Conservation (phyloP, 495 filamentous ascomycete genomes). For the Aspergillus asperescens region DNA sequence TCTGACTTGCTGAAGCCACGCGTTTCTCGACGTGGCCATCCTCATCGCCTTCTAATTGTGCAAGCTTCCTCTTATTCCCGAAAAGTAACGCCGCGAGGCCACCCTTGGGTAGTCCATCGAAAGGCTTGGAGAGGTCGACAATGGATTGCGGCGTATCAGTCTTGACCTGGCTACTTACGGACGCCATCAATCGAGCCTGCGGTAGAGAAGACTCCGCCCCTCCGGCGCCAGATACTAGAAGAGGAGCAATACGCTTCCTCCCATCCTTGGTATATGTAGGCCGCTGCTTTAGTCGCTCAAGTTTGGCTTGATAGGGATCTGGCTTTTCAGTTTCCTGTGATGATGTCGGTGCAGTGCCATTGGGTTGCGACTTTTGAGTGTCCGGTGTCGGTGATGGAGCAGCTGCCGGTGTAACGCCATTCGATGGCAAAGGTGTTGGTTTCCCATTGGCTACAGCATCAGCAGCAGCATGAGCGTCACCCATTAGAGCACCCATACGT, state of each 20-base stretch:
- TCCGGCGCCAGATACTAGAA: conserved; percentile 81
- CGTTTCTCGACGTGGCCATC: conserved; percentile 64
- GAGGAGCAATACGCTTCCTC: conserved; percentile 88
- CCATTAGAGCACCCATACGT: conserved; percentile 96
- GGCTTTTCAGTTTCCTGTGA: conserved; percentile 50
- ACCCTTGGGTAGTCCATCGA: conserved; percentile 86
- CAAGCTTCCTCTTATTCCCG: conserved; percentile 86
- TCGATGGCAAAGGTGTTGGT: conserved; percentile 28
- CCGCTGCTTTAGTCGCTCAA: conserved; percentile 78
- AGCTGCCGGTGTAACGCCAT: conserved; percentile 40
- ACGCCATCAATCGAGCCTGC: conserved; percentile 73
- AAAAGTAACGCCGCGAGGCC: conserved; percentile 79
- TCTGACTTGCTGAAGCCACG: conserved; percentile 47
- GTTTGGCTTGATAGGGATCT: conserved; percentile 58
- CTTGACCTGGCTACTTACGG: conserved; percentile 51
- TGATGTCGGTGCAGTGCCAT: conserved; percentile 32
- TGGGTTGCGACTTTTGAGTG: conserved; percentile 34
- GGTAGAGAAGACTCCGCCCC: conserved; percentile 82
- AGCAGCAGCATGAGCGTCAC: conserved; percentile 51
- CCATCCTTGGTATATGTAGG: conserved; percentile 96
- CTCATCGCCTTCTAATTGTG: conserved; percentile 59
- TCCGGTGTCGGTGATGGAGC: conserved; percentile 34
- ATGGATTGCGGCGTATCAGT: conserved; percentile 77
- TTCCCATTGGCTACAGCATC: conserved; percentile 42
- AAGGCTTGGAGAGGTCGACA: conserved; percentile 89